Base-by-base conservation (phyloP, 1,284 basidiomycete species). In the Kalmanozyma brasiliensis region DNA sequence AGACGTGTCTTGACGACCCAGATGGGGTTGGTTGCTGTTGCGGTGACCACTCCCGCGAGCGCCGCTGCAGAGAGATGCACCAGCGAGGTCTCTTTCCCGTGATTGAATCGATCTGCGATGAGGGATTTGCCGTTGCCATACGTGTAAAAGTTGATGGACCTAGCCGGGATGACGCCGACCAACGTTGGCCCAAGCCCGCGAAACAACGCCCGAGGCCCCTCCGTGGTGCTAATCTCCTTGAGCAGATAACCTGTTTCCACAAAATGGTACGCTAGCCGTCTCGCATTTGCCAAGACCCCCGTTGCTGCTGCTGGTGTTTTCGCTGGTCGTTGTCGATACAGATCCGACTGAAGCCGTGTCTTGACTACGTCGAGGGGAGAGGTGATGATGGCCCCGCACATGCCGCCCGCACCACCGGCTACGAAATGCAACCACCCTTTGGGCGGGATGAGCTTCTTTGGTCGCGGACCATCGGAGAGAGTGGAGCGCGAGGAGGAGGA, bases 361-460 rank as follows among this genome's bases (percentile, higher is more conserved):
- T 98, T 98, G 73, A 98, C 94, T 24, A 99, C 93, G 83, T 99
- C 95, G 74, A 98, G 94, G 0, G 95, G 95, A 33, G 93, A 93
- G 0, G 95, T 99, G 9, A 98, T 90, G 70, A 96, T 91, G 10
- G 94, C 94, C 40, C 95, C 96, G 79, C 93, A 93, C 94, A 98
- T 97, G 22, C 95, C 95, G 17, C 95, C 96, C 10, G 95, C 85
- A 26, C 84, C 84, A 55, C 84, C 84, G 3, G 84, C 84, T 8
- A 84, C 80, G 57, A 85, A 82, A 58, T 85, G 84, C 8, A 84
- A 68, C 81, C 80, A 83, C 26, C 76, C 77, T 59, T 81, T 80
- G 10, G 82, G 76, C 2, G 78, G 78, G 4, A 56, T 43, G 7
- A 62, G 16, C 24, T 51, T 63, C 33, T 66, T 55, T 19, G 40